Evolutionary conservation across 768 basidiomycete genomes (phyloP), one percentile per base, ranked within the genome.

Genomic region (Leccinum fibrillosum): DNA sequence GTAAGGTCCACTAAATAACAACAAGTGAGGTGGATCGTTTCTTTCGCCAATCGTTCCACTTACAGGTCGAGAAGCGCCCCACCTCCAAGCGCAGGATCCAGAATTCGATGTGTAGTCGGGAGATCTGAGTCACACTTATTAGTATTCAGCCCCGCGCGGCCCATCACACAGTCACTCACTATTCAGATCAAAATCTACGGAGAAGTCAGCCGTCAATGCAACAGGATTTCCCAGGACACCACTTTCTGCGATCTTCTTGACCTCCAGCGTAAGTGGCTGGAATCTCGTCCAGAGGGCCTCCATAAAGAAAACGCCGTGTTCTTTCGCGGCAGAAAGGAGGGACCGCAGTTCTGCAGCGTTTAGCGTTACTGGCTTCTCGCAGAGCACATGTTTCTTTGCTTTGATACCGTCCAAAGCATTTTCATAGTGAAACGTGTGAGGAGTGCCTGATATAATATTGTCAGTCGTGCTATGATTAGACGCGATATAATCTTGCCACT

Each of bases 261-360:
- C 75, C 59, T 88, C 89, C 17, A 77, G 66, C 10, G 78, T 76
- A 58, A 90, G 79, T 12, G 89, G 89, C 57, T 89, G 86, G 77
- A 91, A 92, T 35, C 89, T 80, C 35, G 92, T 92, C 90, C 92
- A 93, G 73, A 93, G 78, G 0, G 89, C 92, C 74, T 95, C 94
- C 92, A 95, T 94, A 65, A 95, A 83, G 78, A 95, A 95, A 1
- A 93, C 80, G 17, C 85, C 82, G 64, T 87, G 77, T 68, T 90
- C 83, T 70, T 88, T 89, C 2, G 94, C 92, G 19, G 90, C 80
- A 10, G 75, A 75, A 19, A 93, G 75, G 23, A 96, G 80, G 49
- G 86, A 82, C n/a, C 83, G 81, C 21, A 92, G 77, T 67, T 95
- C 92, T 2, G 86, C 81, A 5, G 80, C 77, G 66, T 92, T 94